Conservation (phyloP, 2,329 filamentous ascomycete genomes). For the Anisogramma anomala region DNA sequence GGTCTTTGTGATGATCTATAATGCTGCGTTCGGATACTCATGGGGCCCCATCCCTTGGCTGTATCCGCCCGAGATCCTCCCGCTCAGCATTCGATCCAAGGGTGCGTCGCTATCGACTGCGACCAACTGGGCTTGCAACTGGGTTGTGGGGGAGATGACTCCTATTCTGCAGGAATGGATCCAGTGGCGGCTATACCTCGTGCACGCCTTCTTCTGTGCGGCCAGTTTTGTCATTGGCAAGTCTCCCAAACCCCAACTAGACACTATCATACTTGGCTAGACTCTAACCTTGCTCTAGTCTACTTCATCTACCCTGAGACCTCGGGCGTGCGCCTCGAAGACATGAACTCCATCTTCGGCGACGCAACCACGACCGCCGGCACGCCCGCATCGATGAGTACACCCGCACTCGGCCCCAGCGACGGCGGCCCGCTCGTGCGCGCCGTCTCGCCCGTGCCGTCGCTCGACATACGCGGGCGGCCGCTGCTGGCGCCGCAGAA, state of each 20-base stretch:
- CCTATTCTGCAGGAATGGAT: slow-evolving; percentile 87
- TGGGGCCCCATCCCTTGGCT: slow-evolving; percentile 99
- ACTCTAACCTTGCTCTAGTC: slow-evolving; percentile 41
- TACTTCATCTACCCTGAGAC: slow-evolving; percentile 98
- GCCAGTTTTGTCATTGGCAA: slow-evolving; percentile 91
- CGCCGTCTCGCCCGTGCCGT: slow-evolving; percentile 66
- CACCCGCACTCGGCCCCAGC: slow-evolving; percentile 62
- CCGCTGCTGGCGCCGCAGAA: slow-evolving; percentile 45
- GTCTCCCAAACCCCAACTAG: slow-evolving; percentile 24
- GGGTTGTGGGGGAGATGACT: slow-evolving; percentile 90
- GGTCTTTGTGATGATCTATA: slow-evolving; percentile 95
- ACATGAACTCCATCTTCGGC: slow-evolving; percentile 92
- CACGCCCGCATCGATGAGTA: slow-evolving; percentile 67
- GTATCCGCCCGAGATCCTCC: slow-evolving; percentile 96
- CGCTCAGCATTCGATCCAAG: slow-evolving; percentile 91
- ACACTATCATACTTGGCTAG: not conserved
- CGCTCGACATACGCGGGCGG: slow-evolving; percentile 56
- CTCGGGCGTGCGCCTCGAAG: slow-evolving; percentile 85
- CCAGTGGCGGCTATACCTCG: slow-evolving; percentile 82
- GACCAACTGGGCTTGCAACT: slow-evolving; percentile 97
- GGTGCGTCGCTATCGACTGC: slow-evolving; percentile 93
- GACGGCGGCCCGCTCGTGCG: slow-evolving; percentile 63
- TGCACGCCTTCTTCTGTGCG: slow-evolving; percentile 95
- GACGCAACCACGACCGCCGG: slow-evolving; percentile 74
- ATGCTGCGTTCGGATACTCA: slow-evolving; percentile 85